phyloP scores from a whole-genome alignment of 805 yeast species.

The Kluyveromyces siamensis region DNA sequence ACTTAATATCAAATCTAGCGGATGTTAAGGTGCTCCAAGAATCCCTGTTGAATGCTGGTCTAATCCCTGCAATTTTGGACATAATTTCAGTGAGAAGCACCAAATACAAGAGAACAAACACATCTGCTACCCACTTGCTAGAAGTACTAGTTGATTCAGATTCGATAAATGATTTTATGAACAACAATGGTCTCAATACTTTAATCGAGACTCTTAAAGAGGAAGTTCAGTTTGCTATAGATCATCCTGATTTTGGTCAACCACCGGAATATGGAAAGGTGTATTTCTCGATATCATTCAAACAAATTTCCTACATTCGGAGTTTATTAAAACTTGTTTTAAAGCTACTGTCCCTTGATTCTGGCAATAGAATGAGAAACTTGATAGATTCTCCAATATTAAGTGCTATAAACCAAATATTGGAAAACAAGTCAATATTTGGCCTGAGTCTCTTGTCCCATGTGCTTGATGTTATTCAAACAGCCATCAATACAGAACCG shows the following conservation, averaged over 20 bases:
- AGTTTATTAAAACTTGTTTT: conserved; percentile 55
- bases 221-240: conserved; percentile 58
- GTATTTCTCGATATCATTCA: conserved; percentile 43
- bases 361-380: conserved; percentile 78
- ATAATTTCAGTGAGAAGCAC: conserved; percentile 47
- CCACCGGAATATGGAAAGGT: conserved; percentile 45
- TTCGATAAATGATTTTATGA: conserved; percentile 53
- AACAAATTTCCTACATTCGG: conserved; percentile 52
- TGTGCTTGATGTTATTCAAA: conserved; percentile 54
- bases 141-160: conserved; percentile 39
- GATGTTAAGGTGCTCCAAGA: conserved; percentile 46
- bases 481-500: conserved; percentile 82
- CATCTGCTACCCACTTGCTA: conserved; percentile 55
- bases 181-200: conserved; percentile 53
- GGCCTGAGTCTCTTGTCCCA: conserved; percentile 58
- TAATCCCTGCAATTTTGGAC: conserved; percentile 55
- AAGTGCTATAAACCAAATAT: conserved; percentile 46
- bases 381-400: conserved; percentile 80
- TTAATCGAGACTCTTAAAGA: conserved; percentile 51
- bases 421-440: conserved; percentile 48
- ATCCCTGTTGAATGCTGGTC: conserved; percentile 65
- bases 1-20: conserved; percentile 52
- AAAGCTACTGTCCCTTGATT: conserved; percentile 58
- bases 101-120: conserved; percentile 44
- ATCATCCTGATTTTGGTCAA: conserved; percentile 48